phyloP scores from a whole-genome alignment of 1,139 yeast species.

The Magnusiomyces ingens region DNA sequence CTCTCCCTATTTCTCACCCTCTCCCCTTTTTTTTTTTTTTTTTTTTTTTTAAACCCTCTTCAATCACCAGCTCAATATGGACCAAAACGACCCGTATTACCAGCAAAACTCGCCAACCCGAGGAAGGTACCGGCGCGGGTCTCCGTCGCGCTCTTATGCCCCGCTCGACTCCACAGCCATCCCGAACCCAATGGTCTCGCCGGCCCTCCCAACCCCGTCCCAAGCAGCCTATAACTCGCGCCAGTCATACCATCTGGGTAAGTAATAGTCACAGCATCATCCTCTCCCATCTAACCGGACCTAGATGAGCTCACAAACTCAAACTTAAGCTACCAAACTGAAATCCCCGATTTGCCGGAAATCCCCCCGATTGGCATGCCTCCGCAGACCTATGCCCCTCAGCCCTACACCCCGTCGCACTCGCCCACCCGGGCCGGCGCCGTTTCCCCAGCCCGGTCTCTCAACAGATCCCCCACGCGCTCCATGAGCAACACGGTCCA shows the following conservation, averaged over 20 bases:
- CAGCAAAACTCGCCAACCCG: too few relatives aligned
- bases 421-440: slow-evolving; percentile 6
- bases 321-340: background rate
- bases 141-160: background rate
- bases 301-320: slow-evolving; percentile 8
- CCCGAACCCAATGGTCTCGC: slow-evolving; percentile 9
- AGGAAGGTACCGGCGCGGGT: background rate
- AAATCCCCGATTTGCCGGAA: background rate
- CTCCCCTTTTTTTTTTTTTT: background rate
- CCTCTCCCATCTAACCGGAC: background rate
- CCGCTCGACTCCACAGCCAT: background rate
- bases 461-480: slow-evolving; percentile 15
- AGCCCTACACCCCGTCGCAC: background rate
- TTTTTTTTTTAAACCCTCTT: background rate
- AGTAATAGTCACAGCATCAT: slow-evolving; percentile 5
- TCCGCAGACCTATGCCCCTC: background rate
- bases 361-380: background rate
- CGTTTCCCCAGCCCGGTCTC: slow-evolving; percentile 18
- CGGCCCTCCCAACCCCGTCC: slow-evolving; percentile 14
- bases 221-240: slow-evolving; percentile 19
- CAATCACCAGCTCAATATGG: background rate
- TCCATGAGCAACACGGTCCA: slow-evolving; percentile 11
- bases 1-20: background rate
- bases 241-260: slow-evolving; percentile 23
- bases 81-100: too few relatives aligned